These are phyloP conservation scores for Aspergillus pseudoglaucus DNA, from an alignment of 2,329 filamentous ascomycete genomes.

Conservation along the genomic window DNA sequence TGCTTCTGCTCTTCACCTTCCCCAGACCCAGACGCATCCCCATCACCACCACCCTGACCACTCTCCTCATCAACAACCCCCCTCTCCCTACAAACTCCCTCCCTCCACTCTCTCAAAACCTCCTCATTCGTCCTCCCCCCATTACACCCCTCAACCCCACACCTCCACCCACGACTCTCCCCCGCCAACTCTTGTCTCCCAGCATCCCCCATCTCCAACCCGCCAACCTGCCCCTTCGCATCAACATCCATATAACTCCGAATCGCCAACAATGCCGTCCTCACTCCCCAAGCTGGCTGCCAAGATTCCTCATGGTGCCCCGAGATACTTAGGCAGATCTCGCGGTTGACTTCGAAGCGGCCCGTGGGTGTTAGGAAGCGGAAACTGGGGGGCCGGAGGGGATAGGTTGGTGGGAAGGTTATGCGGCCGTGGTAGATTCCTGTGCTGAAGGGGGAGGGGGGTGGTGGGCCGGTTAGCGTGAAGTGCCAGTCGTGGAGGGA, in stretches of 20 bases:
- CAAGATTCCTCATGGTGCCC: conserved; percentile 97
- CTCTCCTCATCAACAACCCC: conserved; percentile 13
- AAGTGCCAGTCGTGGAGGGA: conserved; percentile 99
- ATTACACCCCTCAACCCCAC: conserved; percentile 44
- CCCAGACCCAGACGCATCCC: conserved; percentile 13
- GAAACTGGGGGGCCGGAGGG: conserved; percentile 87
- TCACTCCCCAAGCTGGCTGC: conserved; percentile 96
- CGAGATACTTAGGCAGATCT: conserved; percentile 90
- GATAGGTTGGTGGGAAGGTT: conserved; percentile 80
- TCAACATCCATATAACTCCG: conserved; percentile 91
- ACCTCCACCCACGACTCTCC: conserved; percentile 61
- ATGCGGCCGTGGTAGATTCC: conserved; percentile 97
- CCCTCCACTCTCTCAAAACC: conserved; percentile 65
- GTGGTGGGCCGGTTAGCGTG: conserved; percentile 82
- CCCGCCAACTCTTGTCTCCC: conserved; percentile 63
- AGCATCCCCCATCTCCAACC: conserved; percentile 66
- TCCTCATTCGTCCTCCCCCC: conserved; percentile 57
- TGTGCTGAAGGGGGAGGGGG: conserved; percentile 65
- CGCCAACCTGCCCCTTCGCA: conserved; percentile 79
- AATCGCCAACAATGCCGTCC: conserved; percentile 74
- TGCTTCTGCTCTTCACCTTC: conserved; percentile 42
- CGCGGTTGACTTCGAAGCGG: conserved; percentile 90
- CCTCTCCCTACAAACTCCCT: conserved; percentile 38
- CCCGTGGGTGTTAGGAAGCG: conserved; percentile 88
- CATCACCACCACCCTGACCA: too few relatives aligned